phyloP scores from a whole-genome alignment of 208 protist genomes.

The Vickermania ingenoplastis region DNA sequence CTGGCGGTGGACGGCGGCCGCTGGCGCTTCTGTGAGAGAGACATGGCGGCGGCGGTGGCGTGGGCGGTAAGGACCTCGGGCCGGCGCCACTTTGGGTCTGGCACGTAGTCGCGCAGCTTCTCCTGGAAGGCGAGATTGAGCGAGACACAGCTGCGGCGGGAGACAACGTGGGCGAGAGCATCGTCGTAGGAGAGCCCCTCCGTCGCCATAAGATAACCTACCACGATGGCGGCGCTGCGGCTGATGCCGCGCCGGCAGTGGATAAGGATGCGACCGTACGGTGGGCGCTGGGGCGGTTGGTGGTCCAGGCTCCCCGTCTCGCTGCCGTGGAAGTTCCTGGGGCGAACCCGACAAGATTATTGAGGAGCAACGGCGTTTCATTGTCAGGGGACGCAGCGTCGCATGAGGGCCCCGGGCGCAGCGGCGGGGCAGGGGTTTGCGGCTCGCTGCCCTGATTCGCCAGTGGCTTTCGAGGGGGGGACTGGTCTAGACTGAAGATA shows the following conservation, averaged over 20 bases:
- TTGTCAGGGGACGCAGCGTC: too few species aligned
- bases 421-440: too few species aligned
- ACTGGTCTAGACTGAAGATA: too few species aligned
- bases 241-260: conserved; percentile 79
- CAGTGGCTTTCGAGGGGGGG: too few species aligned
- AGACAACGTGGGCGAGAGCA: conserved; percentile 34
- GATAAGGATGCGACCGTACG: conserved; percentile 50
- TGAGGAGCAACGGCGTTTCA: too few species aligned
- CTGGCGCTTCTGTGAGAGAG: neutral
- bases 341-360: too few species aligned
- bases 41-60: neutral
- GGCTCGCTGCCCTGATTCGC: too few species aligned
- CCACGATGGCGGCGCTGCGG: conserved; percentile 61
- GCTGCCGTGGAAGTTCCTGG: too few species aligned
- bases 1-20: neutral
- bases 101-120: conserved; percentile 29
- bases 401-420: too few species aligned
- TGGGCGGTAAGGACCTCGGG: neutral
- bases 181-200: conserved; percentile 38
- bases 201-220: conserved; percentile 76
- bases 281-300: too few species aligned
- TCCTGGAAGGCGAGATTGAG: conserved; percentile 78
- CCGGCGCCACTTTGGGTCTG: conserved; percentile 5
- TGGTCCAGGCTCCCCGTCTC: too few species aligned
- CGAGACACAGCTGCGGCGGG: conserved; percentile 49